Percentiles rank a stretch among this genome's conserved stretches.
Evolutionary conservation across 306 rosid genomes (phyloP).

Genomic region (Lotus japonicus): DNA sequence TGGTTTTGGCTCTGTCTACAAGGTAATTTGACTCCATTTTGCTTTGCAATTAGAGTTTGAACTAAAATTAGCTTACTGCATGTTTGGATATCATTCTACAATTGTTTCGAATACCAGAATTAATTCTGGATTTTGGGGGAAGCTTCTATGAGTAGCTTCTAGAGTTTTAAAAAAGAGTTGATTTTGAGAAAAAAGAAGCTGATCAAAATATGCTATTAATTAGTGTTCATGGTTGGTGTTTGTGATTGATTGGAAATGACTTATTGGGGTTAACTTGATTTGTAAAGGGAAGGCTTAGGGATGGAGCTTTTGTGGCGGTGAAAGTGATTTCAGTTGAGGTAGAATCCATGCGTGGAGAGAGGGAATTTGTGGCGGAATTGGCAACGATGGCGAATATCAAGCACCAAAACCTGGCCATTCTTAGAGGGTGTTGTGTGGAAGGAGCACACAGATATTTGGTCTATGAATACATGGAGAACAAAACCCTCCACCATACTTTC

Average conservation of each 20-base stretch:
- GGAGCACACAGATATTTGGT: constrained; percentile 70
- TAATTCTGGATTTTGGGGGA: too few species aligned
- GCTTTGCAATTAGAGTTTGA: background rate
- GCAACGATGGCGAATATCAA: constrained; percentile 56
- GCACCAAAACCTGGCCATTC: constrained; percentile 72
- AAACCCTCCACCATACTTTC: constrained; percentile 58
- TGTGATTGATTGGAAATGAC: background rate
- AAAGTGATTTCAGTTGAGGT: constrained; percentile 70
- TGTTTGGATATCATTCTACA: too few species aligned
- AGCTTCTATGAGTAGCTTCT: too few species aligned
- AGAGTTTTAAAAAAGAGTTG: too few species aligned
- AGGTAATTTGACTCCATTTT: constrained; percentile 35
- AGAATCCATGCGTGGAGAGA: constrained; percentile 88
- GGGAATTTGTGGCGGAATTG: constrained; percentile 75
- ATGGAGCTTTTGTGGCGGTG: constrained; percentile 66
- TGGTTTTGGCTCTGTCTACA: constrained; percentile 77
- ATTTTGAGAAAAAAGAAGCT: too few species aligned
- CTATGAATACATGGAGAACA: constrained; percentile 86
- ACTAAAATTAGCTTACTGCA: background rate
- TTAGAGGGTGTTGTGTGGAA: constrained; percentile 80
- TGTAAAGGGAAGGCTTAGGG: constrained; percentile 60
- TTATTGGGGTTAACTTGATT: background rate
- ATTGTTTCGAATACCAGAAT: too few species aligned
- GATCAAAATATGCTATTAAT: too few species aligned
- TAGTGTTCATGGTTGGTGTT: background rate